Percentiles rank a stretch among this genome's conserved stretches.
Evolutionary conservation across 1,284 basidiomycete species (phyloP).

Genomic region (Schizophyllum amplum): DNA sequence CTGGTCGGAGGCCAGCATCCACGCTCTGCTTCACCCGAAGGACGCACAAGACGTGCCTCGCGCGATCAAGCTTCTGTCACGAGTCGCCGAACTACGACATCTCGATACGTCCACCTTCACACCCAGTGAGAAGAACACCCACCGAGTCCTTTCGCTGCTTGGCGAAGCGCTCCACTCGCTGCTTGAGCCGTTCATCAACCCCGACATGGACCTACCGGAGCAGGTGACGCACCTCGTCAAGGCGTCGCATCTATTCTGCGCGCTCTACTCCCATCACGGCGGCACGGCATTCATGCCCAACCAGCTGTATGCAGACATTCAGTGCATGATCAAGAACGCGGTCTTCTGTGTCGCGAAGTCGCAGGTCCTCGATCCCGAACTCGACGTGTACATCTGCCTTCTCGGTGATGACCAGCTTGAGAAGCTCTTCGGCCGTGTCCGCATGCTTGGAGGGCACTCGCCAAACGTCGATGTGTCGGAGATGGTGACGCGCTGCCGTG

Average conservation of each 20-base stretch:
- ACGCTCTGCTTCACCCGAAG: constrained; percentile 16
- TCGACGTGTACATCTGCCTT: constrained; percentile 16
- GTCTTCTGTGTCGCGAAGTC: constrained; percentile 17
- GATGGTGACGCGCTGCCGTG: constrained; percentile 23
- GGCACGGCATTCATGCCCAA: constrained; percentile 13
- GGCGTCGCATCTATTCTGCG: constrained; percentile 15
- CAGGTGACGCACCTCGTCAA: constrained; percentile 16
- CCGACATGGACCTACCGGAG: constrained; percentile 19
- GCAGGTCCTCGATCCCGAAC: constrained; percentile 12
- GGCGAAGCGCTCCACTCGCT: constrained; percentile 16
- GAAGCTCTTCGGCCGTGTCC: constrained; percentile 16
- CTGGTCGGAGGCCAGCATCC: constrained; percentile 16
- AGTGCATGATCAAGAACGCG: constrained; percentile 18
- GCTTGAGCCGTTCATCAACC: constrained; percentile 16
- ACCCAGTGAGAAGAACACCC: constrained; percentile 5
- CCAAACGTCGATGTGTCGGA: constrained; percentile 22
- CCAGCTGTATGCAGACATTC: constrained; percentile 18
- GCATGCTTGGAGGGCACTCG: constrained; percentile 19
- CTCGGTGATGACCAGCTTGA: constrained; percentile 20
- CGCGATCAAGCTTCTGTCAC: constrained; percentile 14
- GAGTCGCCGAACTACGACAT: constrained; percentile 14
- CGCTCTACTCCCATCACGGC: constrained; percentile 12
- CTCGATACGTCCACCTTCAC: constrained; percentile 11
- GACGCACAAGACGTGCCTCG: constrained; percentile 18
- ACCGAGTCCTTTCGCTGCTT: constrained; percentile 16